Conservation (phyloP, 164 flowering plant genomes). For the Macadamia integrifolia region DNA sequence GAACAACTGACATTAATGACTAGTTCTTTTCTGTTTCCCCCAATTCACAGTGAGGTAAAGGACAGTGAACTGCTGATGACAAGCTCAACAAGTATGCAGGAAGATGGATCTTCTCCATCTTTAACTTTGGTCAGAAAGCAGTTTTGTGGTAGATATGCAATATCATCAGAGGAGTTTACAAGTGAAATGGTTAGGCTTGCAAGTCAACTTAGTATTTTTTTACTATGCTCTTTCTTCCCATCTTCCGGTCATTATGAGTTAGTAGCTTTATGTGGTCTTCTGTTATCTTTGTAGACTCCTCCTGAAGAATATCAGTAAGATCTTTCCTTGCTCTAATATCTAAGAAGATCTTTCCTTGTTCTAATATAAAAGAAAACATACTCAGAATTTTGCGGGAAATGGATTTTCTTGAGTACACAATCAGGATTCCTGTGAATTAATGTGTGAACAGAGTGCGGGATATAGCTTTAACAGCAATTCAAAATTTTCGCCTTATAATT, state of each 20-base stretch:
- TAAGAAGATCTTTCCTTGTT: background rate
- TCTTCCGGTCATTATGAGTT: too few species aligned
- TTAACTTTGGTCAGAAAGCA: conserved; percentile 60
- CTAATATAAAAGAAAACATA: background rate
- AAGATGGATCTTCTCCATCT: conserved; percentile 37
- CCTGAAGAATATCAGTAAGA: too few species aligned
- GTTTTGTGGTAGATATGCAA: conserved; percentile 84
- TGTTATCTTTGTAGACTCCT: too few species aligned
- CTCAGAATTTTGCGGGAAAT: background rate
- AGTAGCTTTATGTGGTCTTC: too few species aligned
- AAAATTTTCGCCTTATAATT: background rate
- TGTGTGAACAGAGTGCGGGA: background rate
- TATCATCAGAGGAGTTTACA: conserved; percentile 83
- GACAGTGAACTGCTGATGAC: conserved; percentile 42
- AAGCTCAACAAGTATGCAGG: conserved; percentile 31
- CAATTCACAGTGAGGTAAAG: conserved; percentile 50
- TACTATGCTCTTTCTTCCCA: background rate
- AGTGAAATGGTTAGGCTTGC: conserved; percentile 63
- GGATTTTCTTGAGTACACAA: background rate
- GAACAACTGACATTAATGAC: background rate
- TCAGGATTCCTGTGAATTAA: background rate
- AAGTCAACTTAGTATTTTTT: background rate
- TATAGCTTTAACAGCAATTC: background rate
- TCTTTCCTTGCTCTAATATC: background rate
- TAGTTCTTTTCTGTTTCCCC: background rate